Evolutionary conservation across 352 stramenopile genomes (phyloP), one percentile per base, ranked within the genome.

Genomic region (Phytophthora capsici): DNA sequence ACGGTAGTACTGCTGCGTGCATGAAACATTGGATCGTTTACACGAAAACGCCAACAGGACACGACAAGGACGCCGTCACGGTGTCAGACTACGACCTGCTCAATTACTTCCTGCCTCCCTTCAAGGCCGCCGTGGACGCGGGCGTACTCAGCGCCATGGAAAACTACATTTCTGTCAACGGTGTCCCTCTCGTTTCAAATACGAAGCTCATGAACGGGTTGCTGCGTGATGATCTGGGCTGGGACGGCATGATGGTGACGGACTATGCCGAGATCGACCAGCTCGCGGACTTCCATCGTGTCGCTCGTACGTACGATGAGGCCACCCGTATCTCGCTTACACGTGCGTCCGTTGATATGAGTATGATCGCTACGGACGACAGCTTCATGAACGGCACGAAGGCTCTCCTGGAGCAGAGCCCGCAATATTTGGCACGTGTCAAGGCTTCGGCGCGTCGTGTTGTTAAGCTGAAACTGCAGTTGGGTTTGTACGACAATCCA

Each of bases 211-310:
- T 96, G n/a, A 57, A 76, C 12, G 70, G 79, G 13, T 46, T 97
- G 46, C 50, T 97, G 26, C 75, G 91, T 32, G 50, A 84, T 14
- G 67, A 93, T 45, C 61, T 97, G 48, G 63, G 57, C 13, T 97
- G 92, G 55, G 63, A 90, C n/a, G 85, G 89, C 8, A 69, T 96
- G 54, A 45, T 96, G 25, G 88, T 97, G 17, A 97, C 91, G 3
- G 91, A 97, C 63, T 97, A 93, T 68, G 66, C 67, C 7, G 91
- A 97, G 73, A 97, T 97, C 32, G 75, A 87, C 36, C 95, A 97
- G 43, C 58, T 96, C 2, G 45, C 73, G 9, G 55, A 72, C 8
- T 84, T 66, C 51, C 78, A 86, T 23, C 76, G 78, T 14, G 54
- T 79, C 9, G 78, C 73, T 9, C 23, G 30, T 9, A 38, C 8